These are phyloP conservation scores for Penicillium corylophilum DNA, from an alignment of 2,329 filamentous ascomycete species.

Conservation along the genomic window DNA sequence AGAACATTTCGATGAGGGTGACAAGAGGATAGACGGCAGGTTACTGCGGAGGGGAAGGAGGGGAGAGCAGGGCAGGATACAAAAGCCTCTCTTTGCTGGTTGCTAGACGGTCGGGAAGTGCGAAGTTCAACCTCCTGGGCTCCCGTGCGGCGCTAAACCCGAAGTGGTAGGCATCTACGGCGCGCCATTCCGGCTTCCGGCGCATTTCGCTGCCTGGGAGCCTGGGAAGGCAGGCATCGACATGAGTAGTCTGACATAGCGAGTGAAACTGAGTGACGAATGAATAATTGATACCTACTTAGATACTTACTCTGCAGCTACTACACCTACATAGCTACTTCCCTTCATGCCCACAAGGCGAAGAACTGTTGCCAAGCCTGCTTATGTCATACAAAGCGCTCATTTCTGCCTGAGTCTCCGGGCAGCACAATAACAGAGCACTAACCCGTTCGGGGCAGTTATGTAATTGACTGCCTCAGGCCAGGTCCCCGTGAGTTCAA, in stretches of 20 bases:
- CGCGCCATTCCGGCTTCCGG: slow-evolving; percentile 20
- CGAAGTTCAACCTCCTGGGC: slow-evolving; percentile 37
- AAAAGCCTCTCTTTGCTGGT: slow-evolving; percentile 30
- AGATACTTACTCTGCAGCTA: too few species aligned
- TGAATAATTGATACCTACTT: too few species aligned
- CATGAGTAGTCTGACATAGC: too few species aligned
- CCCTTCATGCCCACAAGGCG: too few species aligned
- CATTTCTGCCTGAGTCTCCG: not conserved
- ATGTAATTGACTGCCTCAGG: slow-evolving; percentile 20
- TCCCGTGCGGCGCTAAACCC: slow-evolving; percentile 33
- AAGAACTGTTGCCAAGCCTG: not conserved
- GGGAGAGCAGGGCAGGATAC: slow-evolving; percentile 36
- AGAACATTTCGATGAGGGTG: slow-evolving; percentile 73
- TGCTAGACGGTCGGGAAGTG: slow-evolving; percentile 31
- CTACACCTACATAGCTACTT: too few species aligned
- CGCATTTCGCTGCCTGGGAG: slow-evolving; percentile 19
- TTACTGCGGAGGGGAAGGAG: slow-evolving; percentile 38
- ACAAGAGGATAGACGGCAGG: slow-evolving; percentile 38
- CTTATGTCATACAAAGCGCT: not conserved
- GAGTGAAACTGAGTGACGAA: too few species aligned
- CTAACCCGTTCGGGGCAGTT: not conserved
- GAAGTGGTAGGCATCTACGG: slow-evolving; percentile 24
- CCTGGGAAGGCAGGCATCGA: slow-evolving; percentile 6
- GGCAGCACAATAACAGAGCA: not conserved
- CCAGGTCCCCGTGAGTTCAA: slow-evolving; percentile 18